Evolutionary conservation across 2,329 filamentous ascomycete genomes (phyloP).

Genomic region (Diaporthe sp.): DNA sequence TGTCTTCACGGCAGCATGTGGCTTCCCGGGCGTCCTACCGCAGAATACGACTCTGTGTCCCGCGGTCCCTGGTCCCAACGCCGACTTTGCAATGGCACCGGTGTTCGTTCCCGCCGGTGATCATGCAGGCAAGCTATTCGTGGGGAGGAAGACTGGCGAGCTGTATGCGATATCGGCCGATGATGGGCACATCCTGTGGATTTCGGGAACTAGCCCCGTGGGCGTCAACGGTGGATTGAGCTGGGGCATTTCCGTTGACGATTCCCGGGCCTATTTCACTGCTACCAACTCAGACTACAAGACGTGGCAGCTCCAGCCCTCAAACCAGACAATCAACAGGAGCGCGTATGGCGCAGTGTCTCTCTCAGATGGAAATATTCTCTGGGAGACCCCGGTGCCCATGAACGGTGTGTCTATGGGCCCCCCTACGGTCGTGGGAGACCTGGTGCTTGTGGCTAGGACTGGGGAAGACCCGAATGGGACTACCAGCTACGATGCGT

Average conservation of each 20-base stretch:
- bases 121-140: background rate
- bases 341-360: background rate
- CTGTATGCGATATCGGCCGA: background rate
- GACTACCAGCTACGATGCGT: background rate
- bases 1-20: background rate
- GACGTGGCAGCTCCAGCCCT: background rate
- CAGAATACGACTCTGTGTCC: background rate
- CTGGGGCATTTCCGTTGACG: background rate
- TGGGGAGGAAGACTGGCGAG: background rate
- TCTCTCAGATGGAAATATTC: background rate
- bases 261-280: background rate
- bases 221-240: background rate
- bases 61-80: background rate
- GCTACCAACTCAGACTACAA: constrained; percentile 9
- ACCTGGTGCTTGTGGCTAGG: background rate
- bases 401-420: background rate
- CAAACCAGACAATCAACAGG: constrained; percentile 4
- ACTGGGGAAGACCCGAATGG: background rate
- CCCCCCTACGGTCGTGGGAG: background rate
- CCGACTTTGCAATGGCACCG: background rate
- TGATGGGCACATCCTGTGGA: background rate
- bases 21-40: background rate
- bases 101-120: background rate
- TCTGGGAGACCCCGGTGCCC: background rate
- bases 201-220: background rate